Base-by-base conservation (phyloP, 208 protist genomes). In the Crithidia sp. region DNA sequence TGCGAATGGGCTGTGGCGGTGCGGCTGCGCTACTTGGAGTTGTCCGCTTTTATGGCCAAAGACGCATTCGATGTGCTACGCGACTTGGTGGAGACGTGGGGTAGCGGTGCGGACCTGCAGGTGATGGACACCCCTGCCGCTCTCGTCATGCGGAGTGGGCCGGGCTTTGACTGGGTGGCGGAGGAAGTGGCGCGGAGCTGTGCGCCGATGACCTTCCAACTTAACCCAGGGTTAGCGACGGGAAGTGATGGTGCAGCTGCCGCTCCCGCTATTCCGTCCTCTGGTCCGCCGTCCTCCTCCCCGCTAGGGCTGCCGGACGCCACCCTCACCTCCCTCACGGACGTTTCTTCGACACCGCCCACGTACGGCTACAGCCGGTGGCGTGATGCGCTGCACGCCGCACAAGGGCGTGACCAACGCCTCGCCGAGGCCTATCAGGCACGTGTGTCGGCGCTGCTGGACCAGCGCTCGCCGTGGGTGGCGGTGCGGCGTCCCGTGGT, bases 141-240 rank as follows among this genome's bases (percentile, higher is more conserved):
- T 5, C 69, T 89, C 36, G 87, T 92, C 7, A 79, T 88, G 77
- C 82, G 80, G 14, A 92, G 87, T 66, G 79, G 82, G 10, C 57
- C 82, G 2, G 63, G 74, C 19, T 88, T 89, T 62, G 56, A 57
- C 45, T 80, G 77, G 78, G 81, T 86, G 50, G 77, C 67, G 4
- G 72, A 83, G 74, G 76, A 83, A 50, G 81, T 86, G 41, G 72
- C 60, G 67, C 72, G 72, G 16, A 75, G 69, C 65, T 78, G 72
- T 36, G 81, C 81, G 0, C 81, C 81, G 41, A 82, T 86, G 76
- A 83, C 77, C 4, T 80, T 74, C 52, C 74, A 54, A 37, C 40
- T 83, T 37, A 83, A 83, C 28, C 77, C 76, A 16, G 64, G 53
- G 28, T 50, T 81, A 14, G 0, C 45, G 45, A 49, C 45, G 0